Base-by-base conservation (phyloP, 164 flowering plant genomes). In the Stephania cephalantha region DNA sequence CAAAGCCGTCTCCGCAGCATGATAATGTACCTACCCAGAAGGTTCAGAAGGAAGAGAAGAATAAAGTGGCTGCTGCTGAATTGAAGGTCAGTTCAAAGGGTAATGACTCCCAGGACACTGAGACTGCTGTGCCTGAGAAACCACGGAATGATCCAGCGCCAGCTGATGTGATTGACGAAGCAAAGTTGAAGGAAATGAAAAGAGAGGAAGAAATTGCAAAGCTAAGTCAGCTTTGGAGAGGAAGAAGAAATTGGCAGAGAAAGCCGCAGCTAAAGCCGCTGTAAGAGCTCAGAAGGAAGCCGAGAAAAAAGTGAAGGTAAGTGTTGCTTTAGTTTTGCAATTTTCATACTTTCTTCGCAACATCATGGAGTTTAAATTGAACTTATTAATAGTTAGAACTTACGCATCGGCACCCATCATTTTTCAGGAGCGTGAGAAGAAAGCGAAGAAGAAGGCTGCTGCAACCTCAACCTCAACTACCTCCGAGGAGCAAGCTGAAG, bases 241-340 rank as follows among this genome's bases (percentile, higher is more conserved):
- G 79, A 85, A 81, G 81, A 85, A 78, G 79, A 83, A 78, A 64
- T 64, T 78, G 77, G 86, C 86, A 7, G 86, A 84, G 73, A 84
- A 84, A 76, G 79, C 85, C 5, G 83, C 85, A 64, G 82, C 86
- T 0, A 94, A 89, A 85, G 99, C 99, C 9, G 94, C 94, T 44
- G 64, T 82, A 20, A 87, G 85, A 80, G 93, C 95, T 76, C 90
- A 93, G 78, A 95, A 92, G 79, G 97, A 92, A 79, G 97, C 97
- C 75, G 97, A 96, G 73, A 92, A 91, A 88, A 94, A 91, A 84
- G 87, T 80, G 44, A 96, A 92, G 97, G 99, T 68, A 88, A 84
- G 85, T 79, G 74, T 75, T 73, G 12, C 55, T 80, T 70, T 78
- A 13, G 11, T 65, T 52, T 55, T 30, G 68, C 15, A 29, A 29